Base-by-base conservation (phyloP, 345 rosid genomes). In the Cardiospermum halicacabum region DNA sequence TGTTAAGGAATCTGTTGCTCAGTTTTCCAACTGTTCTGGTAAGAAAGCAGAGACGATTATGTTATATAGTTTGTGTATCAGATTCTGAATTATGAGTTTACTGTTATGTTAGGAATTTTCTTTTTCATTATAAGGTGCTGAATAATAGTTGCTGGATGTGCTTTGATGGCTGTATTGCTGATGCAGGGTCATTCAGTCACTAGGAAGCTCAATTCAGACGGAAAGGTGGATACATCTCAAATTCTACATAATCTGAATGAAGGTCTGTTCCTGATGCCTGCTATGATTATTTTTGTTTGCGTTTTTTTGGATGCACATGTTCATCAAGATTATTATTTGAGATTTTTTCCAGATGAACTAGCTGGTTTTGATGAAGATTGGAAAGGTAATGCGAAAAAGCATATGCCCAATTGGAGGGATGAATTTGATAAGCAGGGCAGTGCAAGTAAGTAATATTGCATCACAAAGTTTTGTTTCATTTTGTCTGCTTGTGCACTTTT, bases 201-300 rank as follows among this genome's bases (percentile, higher is more conserved):
- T 31, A 83, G 88, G 79, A 92, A 84, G 74, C 89, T 92, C 11
- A 75, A 74, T 63, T 65, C 89, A 13, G 84, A 80, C 62, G 96
- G 98, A 53, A 83, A 84, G n/a, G 93, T 88, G 75, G 91, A 89
- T 34, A 75, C 88, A 18, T 31, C 71, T 68, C 98, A 89, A 66
- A 82, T 84, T 55, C 72, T 92, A 18, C 96, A 89, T 75, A 89
- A 89, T 72, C 69, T 92, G 59, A 75, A 78, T 49, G 85, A 88
- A 85, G 96, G 96, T 90, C 21, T 47, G 69, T 65, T 45, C 6
- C 25, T 58, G 27, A 24, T 54, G 62, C 53, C 28, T 7, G 7
- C 39, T 48, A 7, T 53, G 16, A 31, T 31, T 25, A 19, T 37
- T 48, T 43, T 42, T 16, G n/a, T n/a, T 26, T 21, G 49, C 58